Base-by-base conservation (phyloP, 164 flowering plant genomes). In the Cinnamomum micranthum region DNA sequence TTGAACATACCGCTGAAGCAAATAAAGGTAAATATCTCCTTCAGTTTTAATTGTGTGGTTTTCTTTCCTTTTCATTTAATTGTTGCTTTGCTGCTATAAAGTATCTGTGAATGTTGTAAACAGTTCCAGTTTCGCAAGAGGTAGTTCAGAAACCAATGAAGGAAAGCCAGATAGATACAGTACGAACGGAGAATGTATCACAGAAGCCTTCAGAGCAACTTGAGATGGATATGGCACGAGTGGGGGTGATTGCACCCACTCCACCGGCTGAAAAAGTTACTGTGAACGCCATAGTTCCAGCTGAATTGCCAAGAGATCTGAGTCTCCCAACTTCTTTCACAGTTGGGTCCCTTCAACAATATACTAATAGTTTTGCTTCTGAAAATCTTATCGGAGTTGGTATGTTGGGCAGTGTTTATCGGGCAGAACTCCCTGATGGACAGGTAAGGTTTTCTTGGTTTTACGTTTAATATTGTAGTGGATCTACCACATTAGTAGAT, bases 391-490 rank as follows among this genome's bases (percentile, higher is more conserved):
- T 93, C 75, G 99, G 98, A 66, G 79, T 77, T 71, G 97, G 98
- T 74, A 80, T 76, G 78, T 75, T 95, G 78, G 98, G 97, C 22
- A 88, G 87, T 69, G 93, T 91, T 72, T 93, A 91, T 69, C 83
- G 80, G 77, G 97, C 94, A 71, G 88, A 87, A 81, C 92, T 91
- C 75, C 93, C 96, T 65, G 84, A 84, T 82, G 95, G 97, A 76
- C 87, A 84, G 95, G 99, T 95, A 84, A 41, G 47, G 20, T 71
- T 66, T n/a, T n/a, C 23, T n/a, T 23, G 41, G 41, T 41, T 41
- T 41, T 41, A 7, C 0, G 10, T 41, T 41, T 41, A 41, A 41
- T n/a, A 41, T 47, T 69, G 19, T 6, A 41, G 47, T 41, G 47
- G 47, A 6, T 41, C 47, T 41, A 41, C 47, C 11, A 9, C 47